Evolutionary conservation across 1,284 basidiomycete genomes (phyloP).

Genomic region (Leccinum fallax): DNA sequence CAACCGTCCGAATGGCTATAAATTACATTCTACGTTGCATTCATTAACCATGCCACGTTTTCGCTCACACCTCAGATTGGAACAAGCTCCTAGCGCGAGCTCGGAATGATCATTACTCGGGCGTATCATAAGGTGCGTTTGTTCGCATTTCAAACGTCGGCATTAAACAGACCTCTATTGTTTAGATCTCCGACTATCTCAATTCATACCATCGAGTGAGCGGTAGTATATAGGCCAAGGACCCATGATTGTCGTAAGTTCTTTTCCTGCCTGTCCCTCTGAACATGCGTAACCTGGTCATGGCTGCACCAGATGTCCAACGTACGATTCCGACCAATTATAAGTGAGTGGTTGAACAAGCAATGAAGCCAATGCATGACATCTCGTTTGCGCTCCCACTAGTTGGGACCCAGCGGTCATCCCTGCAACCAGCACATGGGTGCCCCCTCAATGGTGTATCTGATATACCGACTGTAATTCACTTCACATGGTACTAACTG

Average conservation of each 20-base stretch:
- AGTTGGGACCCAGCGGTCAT: conserved; percentile 30
- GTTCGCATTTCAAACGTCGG: not conserved
- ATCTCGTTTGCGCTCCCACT: conserved; percentile 4
- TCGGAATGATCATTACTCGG: not conserved
- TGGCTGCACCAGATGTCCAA: conserved; percentile 28
- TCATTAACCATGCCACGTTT: not conserved
- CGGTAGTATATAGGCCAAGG: not conserved
- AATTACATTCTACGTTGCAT: not conserved
- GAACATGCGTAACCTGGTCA: not conserved
- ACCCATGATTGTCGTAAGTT: not conserved
- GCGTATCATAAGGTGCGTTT: not conserved
- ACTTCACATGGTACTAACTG: not conserved
- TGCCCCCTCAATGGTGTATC: conserved; percentile 28
- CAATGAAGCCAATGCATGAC: not conserved
- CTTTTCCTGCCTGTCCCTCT: not conserved
- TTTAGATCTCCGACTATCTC: conserved; percentile 5
- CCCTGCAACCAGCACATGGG: conserved; percentile 28
- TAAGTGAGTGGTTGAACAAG: conserved; percentile 13
- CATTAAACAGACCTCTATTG: not conserved
- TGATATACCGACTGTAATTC: accelerated
- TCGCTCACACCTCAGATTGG: not conserved
- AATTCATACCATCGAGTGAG: not conserved
- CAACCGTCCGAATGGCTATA: not conserved
- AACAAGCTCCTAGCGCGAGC: not conserved
- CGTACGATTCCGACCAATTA: conserved; percentile 16